Evolutionary conservation across 441 rosid species (phyloP).

Genomic region (Adansonia grandidieri): DNA sequence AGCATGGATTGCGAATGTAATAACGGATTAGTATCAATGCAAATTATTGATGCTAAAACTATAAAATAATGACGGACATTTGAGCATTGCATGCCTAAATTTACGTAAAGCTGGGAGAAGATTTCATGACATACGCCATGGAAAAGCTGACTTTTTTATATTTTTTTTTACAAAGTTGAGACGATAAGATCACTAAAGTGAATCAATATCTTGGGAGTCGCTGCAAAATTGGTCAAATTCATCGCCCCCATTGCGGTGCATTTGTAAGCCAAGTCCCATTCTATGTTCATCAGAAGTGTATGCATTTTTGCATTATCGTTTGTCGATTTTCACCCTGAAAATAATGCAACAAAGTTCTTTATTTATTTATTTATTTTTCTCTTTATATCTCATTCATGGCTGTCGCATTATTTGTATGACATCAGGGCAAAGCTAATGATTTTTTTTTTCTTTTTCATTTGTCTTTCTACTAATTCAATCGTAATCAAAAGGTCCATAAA

Average conservation of each 20-base stretch:
- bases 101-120: background rate
- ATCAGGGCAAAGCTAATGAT: background rate
- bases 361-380: background rate
- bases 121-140: background rate
- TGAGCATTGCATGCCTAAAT: background rate
- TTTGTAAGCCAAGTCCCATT: background rate
- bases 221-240: background rate
- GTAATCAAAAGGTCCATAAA: background rate
- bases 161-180: constrained; percentile 8
- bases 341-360: background rate
- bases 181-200: constrained; percentile 15
- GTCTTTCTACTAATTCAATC: constrained; percentile 10
- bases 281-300: background rate
- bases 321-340: background rate
- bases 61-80: background rate
- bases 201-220: background rate
- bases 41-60: no score
- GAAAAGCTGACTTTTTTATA: background rate
- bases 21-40: no score
- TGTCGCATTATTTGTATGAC: background rate
- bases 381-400: constrained; percentile 9
- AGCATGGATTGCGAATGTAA: no score
- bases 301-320: background rate
- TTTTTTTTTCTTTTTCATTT: background rate
- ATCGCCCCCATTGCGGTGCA: background rate